These are phyloP conservation scores for Erucastrum elatum DNA, from an alignment of 345 rosid species.

Conservation along the genomic window DNA sequence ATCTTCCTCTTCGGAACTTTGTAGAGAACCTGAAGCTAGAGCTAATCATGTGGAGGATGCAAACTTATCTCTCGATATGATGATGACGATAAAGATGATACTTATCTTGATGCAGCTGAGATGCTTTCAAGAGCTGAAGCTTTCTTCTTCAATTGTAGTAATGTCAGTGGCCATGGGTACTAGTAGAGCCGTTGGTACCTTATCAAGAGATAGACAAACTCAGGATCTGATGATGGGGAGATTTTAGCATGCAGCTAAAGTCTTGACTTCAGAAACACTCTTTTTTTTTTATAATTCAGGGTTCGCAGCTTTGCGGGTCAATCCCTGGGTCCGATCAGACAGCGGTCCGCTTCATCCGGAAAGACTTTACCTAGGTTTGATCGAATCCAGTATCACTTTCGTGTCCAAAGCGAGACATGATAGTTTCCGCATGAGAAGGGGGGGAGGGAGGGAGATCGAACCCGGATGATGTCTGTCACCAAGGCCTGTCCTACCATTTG, in stretches of 20 bases:
- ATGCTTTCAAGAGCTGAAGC: slow-evolving; percentile 58
- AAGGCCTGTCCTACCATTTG: too few relatives aligned
- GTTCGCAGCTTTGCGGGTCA: too few relatives aligned
- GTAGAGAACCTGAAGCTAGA: slow-evolving; percentile 32
- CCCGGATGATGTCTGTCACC: too few relatives aligned
- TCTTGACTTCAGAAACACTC: slow-evolving; percentile 71
- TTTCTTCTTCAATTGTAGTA: slow-evolving; percentile 58
- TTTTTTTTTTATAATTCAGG: too few relatives aligned
- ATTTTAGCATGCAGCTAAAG: slow-evolving; percentile 88
- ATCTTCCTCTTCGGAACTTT: slow-evolving; percentile 76
- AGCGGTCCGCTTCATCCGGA: too few relatives aligned
- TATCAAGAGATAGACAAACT: slow-evolving; percentile 55
- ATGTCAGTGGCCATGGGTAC: slow-evolving; percentile 44
- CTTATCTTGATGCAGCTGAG: slow-evolving; percentile 58
- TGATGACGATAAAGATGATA: slow-evolving; percentile 39
- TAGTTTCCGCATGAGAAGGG: too few relatives aligned
- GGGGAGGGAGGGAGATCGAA: too few relatives aligned
- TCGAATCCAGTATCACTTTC: too few relatives aligned
- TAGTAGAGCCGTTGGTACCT: slow-evolving; percentile 46
- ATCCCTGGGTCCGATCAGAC: too few relatives aligned
- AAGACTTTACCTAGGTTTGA: too few relatives aligned
- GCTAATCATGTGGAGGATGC: slow-evolving; percentile 14
- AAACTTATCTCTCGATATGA: slow-evolving; percentile 26
- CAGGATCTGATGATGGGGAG: slow-evolving; percentile 85
- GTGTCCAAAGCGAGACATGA: too few relatives aligned